These are phyloP conservation scores for Trichoderma orchidacearum DNA, from an alignment of 495 filamentous ascomycete genomes.

Conservation along the genomic window DNA sequence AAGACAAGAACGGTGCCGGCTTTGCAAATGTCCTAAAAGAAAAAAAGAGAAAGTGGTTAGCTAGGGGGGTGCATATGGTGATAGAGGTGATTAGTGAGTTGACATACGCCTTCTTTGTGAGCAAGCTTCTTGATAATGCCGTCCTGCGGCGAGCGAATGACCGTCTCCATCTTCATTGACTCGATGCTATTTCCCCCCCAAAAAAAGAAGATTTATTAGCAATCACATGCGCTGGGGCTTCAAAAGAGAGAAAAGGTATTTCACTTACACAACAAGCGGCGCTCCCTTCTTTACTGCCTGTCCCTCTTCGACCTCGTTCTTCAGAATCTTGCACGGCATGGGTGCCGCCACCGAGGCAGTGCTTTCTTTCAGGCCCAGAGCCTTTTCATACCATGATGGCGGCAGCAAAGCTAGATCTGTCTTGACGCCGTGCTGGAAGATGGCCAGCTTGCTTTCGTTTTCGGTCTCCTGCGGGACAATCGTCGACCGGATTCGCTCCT, in stretches of 20 bases:
- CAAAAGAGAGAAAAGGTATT: background rate
- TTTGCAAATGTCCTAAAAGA: slow-evolving; percentile 38
- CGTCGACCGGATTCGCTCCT: slow-evolving; percentile 68
- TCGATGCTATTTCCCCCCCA: slow-evolving; percentile 75
- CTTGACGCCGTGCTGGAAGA: slow-evolving; percentile 75
- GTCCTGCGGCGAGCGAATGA: slow-evolving; percentile 77
- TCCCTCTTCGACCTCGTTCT: slow-evolving; percentile 71
- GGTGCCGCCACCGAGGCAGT: slow-evolving; percentile 71
- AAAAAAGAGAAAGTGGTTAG: background rate
- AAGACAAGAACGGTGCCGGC: slow-evolving; percentile 42
- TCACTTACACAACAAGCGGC: slow-evolving; percentile 63
- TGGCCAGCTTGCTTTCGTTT: slow-evolving; percentile 46
- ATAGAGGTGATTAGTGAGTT: background rate
- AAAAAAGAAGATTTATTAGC: background rate
- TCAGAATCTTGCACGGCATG: slow-evolving; percentile 89
- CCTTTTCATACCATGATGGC: slow-evolving; percentile 77
- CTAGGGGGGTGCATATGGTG: background rate
- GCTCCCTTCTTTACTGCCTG: slow-evolving; percentile 74
- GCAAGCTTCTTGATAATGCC: slow-evolving; percentile 71
- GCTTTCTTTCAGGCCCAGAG: slow-evolving; percentile 66
- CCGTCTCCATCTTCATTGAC: slow-evolving; percentile 99
- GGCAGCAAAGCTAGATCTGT: slow-evolving; percentile 52
- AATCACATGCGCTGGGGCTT: background rate
- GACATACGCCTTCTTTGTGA: slow-evolving; percentile 74
- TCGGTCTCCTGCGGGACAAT: slow-evolving; percentile 47